These are phyloP conservation scores for Wickerhamiella azymoides DNA, from an alignment of 805 yeast species.

Conservation along the genomic window DNA sequence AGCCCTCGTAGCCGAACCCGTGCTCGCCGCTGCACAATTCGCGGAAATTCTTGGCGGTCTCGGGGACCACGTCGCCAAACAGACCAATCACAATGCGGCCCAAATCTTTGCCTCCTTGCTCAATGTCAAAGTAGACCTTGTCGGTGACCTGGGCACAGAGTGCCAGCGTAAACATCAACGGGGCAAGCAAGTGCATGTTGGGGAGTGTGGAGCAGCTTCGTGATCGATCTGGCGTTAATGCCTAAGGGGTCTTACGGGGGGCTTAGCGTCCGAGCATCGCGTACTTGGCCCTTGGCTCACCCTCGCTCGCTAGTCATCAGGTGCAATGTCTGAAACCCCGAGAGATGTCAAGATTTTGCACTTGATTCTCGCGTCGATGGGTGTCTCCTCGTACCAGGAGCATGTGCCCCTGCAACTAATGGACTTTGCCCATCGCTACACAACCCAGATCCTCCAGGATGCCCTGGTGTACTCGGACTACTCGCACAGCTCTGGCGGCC, in stretches of 20 bases:
- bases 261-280: too few species aligned
- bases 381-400: conserved; percentile 83
- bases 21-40: conserved; percentile 67
- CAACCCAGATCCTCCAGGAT: conserved; percentile 74
- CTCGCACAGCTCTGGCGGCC: conserved; percentile 25
- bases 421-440: conserved; percentile 90
- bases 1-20: conserved; percentile 47
- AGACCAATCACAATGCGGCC: conserved; percentile 83
- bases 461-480: conserved; percentile 85
- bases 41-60: conserved; percentile 80
- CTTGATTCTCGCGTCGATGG: conserved; percentile 83
- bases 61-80: conserved; percentile 75
- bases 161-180: conserved; percentile 8
- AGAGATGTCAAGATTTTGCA: conserved; percentile 86
- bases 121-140: conserved; percentile 73
- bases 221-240: neutral
- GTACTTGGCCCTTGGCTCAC: too few species aligned
- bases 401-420: conserved; percentile 89
- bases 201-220: too few species aligned
- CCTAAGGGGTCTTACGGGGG: neutral
- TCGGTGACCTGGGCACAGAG: conserved; percentile 43
- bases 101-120: conserved; percentile 59
- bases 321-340: conserved; percentile 32
- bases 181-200: neutral
- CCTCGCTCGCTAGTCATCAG: too few species aligned